Base-by-base conservation (phyloP, 495 filamentous ascomycete species). In the Recurvomyces mirabilis region DNA sequence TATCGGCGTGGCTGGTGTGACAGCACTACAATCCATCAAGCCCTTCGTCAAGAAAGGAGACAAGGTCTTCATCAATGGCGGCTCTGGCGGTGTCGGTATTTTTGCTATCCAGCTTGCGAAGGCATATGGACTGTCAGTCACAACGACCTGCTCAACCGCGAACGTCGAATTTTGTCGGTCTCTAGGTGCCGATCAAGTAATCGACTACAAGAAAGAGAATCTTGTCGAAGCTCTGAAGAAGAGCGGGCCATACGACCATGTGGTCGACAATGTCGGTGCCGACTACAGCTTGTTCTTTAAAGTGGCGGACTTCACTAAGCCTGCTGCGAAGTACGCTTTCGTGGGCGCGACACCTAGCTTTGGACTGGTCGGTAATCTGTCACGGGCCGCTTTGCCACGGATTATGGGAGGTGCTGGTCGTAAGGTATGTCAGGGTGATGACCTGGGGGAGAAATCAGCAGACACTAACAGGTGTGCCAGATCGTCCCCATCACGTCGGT, bases 41-140 rank as follows among this genome's bases (percentile, higher is more conserved):
- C 70, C 72, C 13, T 61, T 74, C 51, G 68, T 78, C 37, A 64
- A 67, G 32, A 18, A 52, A 0, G 74, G 73, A 3, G 68, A 73
- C 38, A 70, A 68, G 46, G 66, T 85, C 23, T 79, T 84, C 57
- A 68, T 85, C 51, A 82, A 82, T 43, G 79, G 75, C 22, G 79
- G 78, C 1, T 74, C 70, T 0, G 81, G 80, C 6, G 78, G 80
- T 0, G 68, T 66, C 5, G 80, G 80, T 0, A 65, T 68, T 0
- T 79, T 74, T 51, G 71, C 67, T 4, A 77, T 83, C 41, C 78
- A 83, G 53, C 70, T 82, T 44, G 80, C 80, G 10, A 82, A 82
- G 57, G 58, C 63, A 2, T 45, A 75, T 18, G 78, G 79, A 0
- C 79, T 75, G 54, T 66, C 73, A 51, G 78, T 84, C 19, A 77